Evolutionary conservation across 2,329 filamentous ascomycete genomes (phyloP), one percentile per base, ranked within the genome.

Genomic region (Fusarium sp.): DNA sequence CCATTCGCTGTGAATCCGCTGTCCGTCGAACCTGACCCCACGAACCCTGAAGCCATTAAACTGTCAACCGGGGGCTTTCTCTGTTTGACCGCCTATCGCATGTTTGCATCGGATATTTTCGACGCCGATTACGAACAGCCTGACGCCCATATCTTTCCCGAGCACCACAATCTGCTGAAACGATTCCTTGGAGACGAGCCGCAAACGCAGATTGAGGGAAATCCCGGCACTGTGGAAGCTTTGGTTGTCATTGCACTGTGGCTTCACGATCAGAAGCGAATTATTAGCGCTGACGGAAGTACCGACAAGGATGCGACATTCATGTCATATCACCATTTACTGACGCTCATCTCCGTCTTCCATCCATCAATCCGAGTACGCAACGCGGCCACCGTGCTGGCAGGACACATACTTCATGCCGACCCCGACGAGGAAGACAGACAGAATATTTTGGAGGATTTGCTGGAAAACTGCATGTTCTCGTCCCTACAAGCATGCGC

Each of bases 381-480:
- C 59, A 88, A 88, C 68, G 85, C 86, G 0, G 83, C 86, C 5
- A 87, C 83, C 3, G 77, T 79, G 4, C 81, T 89, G 14, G 87
- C 87, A 4, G 87, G 87, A 9, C 74, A 78, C 3, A 78, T 88
- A 15, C 81, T 89, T 36, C 89, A 91, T 71, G 81, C 86, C 3
- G 85, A 90, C 65, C 88, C 89, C 1, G 84, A 88, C 26, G 87
- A 89, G 62, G 83, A 85, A 5, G 84, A 87, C 72, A 83, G 88
- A 7, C 79, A 91, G 17, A 82, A 84, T 28, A 91, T 91, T 66
- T 82, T 92, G 10, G 86, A 89, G 53, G 89, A 91, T 72, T 82
- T 91, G 14, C 78, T 91, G 14, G 88, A 91, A 77, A 89, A 90
- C 75, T 91, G 89, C 81, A 84, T 87, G 69, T 91, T 89, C 71